Base-by-base conservation (phyloP, 2,329 filamentous ascomycete species). In the Pyricularia sp. region DNA sequence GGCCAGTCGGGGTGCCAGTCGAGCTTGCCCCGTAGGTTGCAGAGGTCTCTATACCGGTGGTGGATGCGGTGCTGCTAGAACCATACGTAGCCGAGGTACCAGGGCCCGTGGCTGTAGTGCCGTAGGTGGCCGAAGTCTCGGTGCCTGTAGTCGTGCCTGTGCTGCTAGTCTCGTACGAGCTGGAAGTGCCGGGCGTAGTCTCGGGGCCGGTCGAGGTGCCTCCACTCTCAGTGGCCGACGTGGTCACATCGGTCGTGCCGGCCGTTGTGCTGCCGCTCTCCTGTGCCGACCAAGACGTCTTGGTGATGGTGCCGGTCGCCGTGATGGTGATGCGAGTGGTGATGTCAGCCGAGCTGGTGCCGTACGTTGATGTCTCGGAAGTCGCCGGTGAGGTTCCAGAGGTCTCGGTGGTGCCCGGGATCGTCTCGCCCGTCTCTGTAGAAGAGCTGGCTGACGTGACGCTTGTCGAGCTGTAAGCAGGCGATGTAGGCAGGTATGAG, bases 221-320 rank as follows among this genome's bases (percentile, higher is more conserved):
- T 26, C 30, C 30, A 36, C 31, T 25, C 30, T 10, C 64, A 50
- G 64, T 66, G 7, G 64, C 10, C 3, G 64, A 30, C 20, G 64
- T 66, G 31, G 65, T 42, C 31, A 42, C 25, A 30, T 33, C 26
- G n/a, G 66, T 17, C 11, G 42, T 17, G 28, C 26, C 14, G 55
- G 66, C 28, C 10, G 50, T 31, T 9, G 66, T 67, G 66, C 66
- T 67, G 50, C 30, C 23, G n/a, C 58, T 68, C 23, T 64, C 31
- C 30, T 25, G 36, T 7, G 50, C 30, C 20, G 65, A 66, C 4
- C 36, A 55, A 10, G 65, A 55, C 6, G 33, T 26, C 30, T 23
- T 63, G 25, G 67, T 63, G 42, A 33, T 50, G 17, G 42, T 67
- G 12, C 42, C 66, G 17, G 66, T 59, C 33, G 66, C 59, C 5